A percentile compares a stretch with the other conserved stretches of the same genome.
Evolutionary conservation across 805 yeast species (phyloP).

Genomic region (Teunomyces kruisii): DNA sequence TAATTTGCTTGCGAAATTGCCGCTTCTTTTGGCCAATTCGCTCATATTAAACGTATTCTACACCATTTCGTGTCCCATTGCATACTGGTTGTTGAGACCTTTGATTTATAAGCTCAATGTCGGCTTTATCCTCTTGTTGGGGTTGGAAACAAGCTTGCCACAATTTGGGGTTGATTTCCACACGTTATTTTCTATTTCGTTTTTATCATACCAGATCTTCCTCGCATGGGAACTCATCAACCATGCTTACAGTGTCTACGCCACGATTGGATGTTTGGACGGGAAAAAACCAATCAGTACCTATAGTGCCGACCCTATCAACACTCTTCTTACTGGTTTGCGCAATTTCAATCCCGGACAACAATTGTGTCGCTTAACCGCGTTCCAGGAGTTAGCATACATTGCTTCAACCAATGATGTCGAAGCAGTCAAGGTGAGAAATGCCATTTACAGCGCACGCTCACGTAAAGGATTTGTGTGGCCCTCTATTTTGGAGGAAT

Average conservation of each 20-base stretch:
- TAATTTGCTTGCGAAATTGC: constrained; percentile 24
- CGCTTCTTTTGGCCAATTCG: constrained; percentile 38
- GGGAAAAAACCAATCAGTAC: constrained; percentile 61
- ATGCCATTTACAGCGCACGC: constrained; percentile 52
- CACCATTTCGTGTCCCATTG: constrained; percentile 34
- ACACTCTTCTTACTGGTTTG: constrained; percentile 64
- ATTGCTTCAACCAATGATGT: constrained; percentile 46
- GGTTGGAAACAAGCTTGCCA: constrained; percentile 45
- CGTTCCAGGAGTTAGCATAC: constrained; percentile 74
- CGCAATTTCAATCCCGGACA: constrained; percentile 44
- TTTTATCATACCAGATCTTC: constrained; percentile 34
- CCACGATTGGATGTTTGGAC: constrained; percentile 71
- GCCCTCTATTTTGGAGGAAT: constrained; percentile 61
- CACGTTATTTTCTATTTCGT: constrained; percentile 20
- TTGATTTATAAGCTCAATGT: constrained; percentile 38
- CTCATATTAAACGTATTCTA: constrained; percentile 29
- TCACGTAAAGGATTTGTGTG: constrained; percentile 49
- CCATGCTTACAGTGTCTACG: constrained; percentile 60
- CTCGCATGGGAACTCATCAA: constrained; percentile 56
- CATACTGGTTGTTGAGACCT: constrained; percentile 41
- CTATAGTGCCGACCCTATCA: constrained; percentile 59
- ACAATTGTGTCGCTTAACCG: constrained; percentile 50
- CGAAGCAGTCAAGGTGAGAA: constrained; percentile 45
- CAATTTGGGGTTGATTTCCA: constrained; percentile 30
- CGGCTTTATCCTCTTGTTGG: constrained; percentile 26